Evolutionary conservation across 768 basidiomycete genomes (phyloP).

Genomic region (Pleurotus tuoliensis): DNA sequence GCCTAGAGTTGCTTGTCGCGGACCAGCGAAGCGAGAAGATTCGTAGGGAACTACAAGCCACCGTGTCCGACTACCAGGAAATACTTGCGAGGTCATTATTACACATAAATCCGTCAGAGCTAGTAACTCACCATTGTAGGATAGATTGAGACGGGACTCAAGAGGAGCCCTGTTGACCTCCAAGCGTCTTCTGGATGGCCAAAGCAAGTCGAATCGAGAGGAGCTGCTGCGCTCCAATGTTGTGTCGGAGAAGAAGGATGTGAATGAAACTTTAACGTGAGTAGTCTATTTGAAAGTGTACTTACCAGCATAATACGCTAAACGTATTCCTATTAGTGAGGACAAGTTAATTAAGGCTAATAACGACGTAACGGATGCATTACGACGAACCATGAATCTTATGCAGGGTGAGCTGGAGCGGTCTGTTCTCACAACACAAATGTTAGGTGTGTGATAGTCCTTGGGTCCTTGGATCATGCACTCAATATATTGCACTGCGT

Average conservation of each 20-base stretch:
- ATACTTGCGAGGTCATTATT: conserved; percentile 45
- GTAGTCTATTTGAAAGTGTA: background rate
- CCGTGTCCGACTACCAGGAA: conserved; percentile 46
- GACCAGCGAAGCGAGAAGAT: conserved; percentile 62
- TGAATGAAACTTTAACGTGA: conserved; percentile 48
- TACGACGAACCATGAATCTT: conserved; percentile 76
- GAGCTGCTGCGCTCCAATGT: conserved; percentile 60
- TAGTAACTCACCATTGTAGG: background rate
- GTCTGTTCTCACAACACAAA: conserved; percentile 80
- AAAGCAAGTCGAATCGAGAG: conserved; percentile 54
- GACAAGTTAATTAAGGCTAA: conserved; percentile 88
- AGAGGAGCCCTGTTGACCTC: conserved; percentile 70
- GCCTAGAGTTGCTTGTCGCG: conserved; percentile 64
- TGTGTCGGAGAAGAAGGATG: conserved; percentile 40
- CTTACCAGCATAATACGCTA: background rate
- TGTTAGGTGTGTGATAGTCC: conserved; percentile 56
- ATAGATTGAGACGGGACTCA: conserved; percentile 57
- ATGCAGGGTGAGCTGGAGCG: conserved; percentile 94
- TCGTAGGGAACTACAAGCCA: conserved; percentile 40
- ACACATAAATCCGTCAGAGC: background rate
- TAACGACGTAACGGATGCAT: conserved; percentile 81
- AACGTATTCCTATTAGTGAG: conserved; percentile 41
- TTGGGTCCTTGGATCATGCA: background rate
- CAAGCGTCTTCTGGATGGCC: conserved; percentile 68
- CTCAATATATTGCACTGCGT: background rate